phyloP scores from a whole-genome alignment of 2,329 filamentous ascomycete species.

The Ophiocordyceps camponoti-saundersi region DNA sequence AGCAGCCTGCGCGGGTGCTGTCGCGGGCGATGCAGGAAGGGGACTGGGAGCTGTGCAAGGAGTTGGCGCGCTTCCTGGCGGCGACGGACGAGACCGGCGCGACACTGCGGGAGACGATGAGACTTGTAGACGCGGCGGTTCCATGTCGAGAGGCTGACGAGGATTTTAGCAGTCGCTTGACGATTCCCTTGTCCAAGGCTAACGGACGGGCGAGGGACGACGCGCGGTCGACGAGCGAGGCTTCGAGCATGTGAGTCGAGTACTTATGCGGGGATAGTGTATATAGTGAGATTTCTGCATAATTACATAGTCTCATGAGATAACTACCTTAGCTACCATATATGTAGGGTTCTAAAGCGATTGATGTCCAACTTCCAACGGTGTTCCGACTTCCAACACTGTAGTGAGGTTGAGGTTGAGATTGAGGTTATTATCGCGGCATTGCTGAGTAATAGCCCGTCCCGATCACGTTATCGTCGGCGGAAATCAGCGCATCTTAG shows the following conservation, averaged over 20 bases:
- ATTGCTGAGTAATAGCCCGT: too few species aligned
- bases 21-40: constrained; percentile 64
- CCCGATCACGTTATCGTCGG: too few species aligned
- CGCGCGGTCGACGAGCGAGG: constrained; percentile 18
- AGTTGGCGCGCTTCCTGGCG: constrained; percentile 85
- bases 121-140: constrained; percentile 31
- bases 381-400: too few species aligned
- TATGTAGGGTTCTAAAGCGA: too few species aligned
- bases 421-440: too few species aligned
- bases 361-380: too few species aligned
- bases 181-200: constrained; percentile 13
- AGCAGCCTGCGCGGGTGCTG: constrained; percentile 68
- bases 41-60: constrained; percentile 92
- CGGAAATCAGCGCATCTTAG: too few species aligned
- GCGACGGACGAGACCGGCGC: constrained; percentile 78
- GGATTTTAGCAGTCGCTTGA: constrained; percentile 12
- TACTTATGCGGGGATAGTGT: neutral
- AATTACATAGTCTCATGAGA: too few species aligned
- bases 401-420: too few species aligned
- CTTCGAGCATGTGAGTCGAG: constrained; percentile 12
- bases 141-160: constrained; percentile 13
- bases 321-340: too few species aligned
- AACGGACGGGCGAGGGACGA: constrained; percentile 19
- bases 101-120: constrained; percentile 57
- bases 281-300: neutral